A percentile compares a stretch with the other conserved stretches of the same genome.
phyloP scores from a whole-genome alignment of 352 stramenopile species.

The Pythium rishiriense region DNA sequence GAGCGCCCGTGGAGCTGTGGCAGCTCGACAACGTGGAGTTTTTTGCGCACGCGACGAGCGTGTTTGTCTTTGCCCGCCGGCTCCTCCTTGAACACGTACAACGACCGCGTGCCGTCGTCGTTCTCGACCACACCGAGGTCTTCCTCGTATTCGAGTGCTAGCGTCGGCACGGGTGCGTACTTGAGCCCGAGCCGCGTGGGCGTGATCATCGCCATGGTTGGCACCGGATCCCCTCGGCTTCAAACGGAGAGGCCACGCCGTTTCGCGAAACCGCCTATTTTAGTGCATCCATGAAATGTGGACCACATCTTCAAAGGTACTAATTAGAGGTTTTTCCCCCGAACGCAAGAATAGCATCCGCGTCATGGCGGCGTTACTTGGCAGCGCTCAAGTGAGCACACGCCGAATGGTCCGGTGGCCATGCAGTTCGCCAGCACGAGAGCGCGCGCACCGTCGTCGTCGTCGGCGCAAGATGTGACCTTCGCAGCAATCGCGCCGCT shows the following conservation, averaged over 20 bases:
- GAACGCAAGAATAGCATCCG: conserved; percentile 3
- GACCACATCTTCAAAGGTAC: no score
- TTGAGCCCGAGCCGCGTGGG: conserved; percentile 83
- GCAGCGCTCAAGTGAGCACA: no score
- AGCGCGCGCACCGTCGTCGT: no score
- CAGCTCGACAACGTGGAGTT: conserved; percentile 82
- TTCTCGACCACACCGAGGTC: conserved; percentile 42
- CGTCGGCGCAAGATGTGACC: no score
- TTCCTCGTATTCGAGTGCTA: conserved; percentile 83
- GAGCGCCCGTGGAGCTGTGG: conserved; percentile 52
- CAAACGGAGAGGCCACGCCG: neutral
- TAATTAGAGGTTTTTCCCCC: neutral
- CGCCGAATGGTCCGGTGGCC: neutral
- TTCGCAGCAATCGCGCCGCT: conserved; percentile 16
- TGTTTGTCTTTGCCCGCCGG: neutral
- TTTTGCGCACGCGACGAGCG: conserved; percentile 29
- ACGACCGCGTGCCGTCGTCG: conserved; percentile 35
- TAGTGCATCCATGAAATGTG: no score
- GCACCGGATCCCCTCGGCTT: neutral
- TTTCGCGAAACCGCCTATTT: conserved; percentile 16
- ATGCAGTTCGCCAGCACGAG: neutral
- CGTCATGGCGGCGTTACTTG: no score
- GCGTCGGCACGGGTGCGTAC: conserved; percentile 74
- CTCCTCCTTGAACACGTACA: conserved; percentile 57
- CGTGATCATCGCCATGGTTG: conserved; percentile 54